Percentiles rank a stretch among this genome's conserved stretches.
Evolutionary conservation across 2,329 filamentous ascomycete genomes (phyloP).

Genomic region (Talaromyces sp.): DNA sequence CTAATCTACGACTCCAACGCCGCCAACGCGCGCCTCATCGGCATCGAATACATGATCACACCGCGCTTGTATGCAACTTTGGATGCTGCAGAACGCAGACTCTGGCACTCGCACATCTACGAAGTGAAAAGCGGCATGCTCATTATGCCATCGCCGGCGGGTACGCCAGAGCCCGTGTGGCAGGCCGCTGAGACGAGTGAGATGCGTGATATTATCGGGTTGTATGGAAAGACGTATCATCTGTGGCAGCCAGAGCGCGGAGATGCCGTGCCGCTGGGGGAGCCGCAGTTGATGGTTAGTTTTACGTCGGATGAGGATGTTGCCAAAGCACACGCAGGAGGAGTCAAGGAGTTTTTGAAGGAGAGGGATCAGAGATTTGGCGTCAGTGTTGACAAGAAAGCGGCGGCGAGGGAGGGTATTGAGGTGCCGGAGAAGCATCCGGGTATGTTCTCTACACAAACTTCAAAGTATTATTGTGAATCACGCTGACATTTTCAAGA

Average conservation of each 20-base stretch:
- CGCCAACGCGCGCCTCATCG: conserved; percentile 66
- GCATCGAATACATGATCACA: conserved; percentile 83
- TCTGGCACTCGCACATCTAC: conserved; percentile 70
- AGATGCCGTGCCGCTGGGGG: conserved; percentile 56
- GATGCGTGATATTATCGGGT: conserved; percentile 67
- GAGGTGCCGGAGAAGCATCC: conserved; percentile 22
- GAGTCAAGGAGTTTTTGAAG: conserved; percentile 28
- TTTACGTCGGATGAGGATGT: conserved; percentile 32
- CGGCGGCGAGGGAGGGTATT: conserved; percentile 49
- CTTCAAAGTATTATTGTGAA: no score
- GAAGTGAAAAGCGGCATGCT: conserved; percentile 41
- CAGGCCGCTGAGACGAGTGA: conserved; percentile 70
- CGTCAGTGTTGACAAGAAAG: conserved; percentile 48
- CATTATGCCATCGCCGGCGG: conserved; percentile 32
- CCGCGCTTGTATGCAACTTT: conserved; percentile 62
- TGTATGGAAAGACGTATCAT: conserved; percentile 83
- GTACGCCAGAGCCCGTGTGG: conserved; percentile 56
- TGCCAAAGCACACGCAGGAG: conserved; percentile 15
- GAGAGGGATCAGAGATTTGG: conserved; percentile 52
- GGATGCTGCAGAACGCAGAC: conserved; percentile 58
- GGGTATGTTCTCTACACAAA: conserved; percentile 20
- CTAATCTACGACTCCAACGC: conserved; percentile 71
- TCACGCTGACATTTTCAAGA: neutral
- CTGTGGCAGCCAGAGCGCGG: conserved; percentile 80
- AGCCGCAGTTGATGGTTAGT: conserved; percentile 60